A percentile compares a stretch with the other conserved stretches of the same genome.
Evolutionary conservation across 495 filamentous ascomycete species (phyloP).

Genomic region (Penicillium psychrofluorescens): DNA sequence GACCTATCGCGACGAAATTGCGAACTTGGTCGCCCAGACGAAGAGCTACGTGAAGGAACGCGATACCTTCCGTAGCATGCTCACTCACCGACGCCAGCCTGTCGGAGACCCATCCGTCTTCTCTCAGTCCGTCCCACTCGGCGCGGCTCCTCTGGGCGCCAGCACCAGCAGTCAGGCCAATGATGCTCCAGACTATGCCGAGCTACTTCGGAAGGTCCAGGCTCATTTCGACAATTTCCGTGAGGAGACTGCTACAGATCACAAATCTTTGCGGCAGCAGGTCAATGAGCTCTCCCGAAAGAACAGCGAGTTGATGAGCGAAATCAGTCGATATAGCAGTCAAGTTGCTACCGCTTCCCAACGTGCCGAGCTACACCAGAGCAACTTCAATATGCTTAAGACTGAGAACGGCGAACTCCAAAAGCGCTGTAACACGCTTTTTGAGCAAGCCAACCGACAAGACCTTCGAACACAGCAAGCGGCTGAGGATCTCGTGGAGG

Average conservation of each 20-base stretch:
- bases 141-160: constrained; percentile 34
- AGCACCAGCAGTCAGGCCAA: constrained; percentile 23
- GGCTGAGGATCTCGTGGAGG: constrained; percentile 86
- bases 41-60: constrained; percentile 92
- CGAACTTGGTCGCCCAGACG: constrained; percentile 67
- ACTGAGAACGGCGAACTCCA: constrained; percentile 78
- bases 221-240: constrained; percentile 84
- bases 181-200: constrained; percentile 55
- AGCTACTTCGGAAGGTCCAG: constrained; percentile 76
- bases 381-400: constrained; percentile 74
- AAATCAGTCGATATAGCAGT: constrained; percentile 68
- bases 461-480: constrained; percentile 85
- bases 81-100: constrained; percentile 64
- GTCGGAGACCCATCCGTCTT: constrained; percentile 56
- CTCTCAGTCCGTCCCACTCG: constrained; percentile 52
- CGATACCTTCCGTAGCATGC: constrained; percentile 93
- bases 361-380: constrained; percentile 83
- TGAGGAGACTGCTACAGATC: constrained; percentile 72
- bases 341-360: constrained; percentile 74
- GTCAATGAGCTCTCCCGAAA: constrained; percentile 72
- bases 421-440: constrained; percentile 64
- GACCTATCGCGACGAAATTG: constrained; percentile 64
- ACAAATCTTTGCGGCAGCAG: constrained; percentile 76
- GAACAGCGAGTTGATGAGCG: constrained; percentile 72
- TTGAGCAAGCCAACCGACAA: constrained; percentile 79